A percentile compares a stretch with the other conserved stretches of the same genome.
phyloP scores from a whole-genome alignment of 2,329 filamentous ascomycete species.

The Zymoseptoria tritici region DNA sequence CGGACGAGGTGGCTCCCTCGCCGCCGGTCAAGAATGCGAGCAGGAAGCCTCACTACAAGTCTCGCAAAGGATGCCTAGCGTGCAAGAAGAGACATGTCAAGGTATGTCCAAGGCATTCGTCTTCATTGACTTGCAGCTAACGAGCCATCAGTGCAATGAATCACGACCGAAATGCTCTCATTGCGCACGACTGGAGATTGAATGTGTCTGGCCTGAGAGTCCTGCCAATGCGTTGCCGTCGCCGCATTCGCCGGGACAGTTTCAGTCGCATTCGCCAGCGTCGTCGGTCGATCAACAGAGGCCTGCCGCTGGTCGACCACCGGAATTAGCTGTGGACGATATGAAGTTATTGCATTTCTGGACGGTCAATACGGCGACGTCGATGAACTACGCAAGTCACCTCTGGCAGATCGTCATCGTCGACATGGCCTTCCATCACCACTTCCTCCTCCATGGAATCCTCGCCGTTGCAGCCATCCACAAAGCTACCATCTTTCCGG shows the following conservation, averaged over 20 bases:
- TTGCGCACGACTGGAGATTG: slow-evolving; percentile 14
- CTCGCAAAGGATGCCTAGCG: slow-evolving; percentile 13
- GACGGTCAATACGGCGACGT: slow-evolving; percentile 9
- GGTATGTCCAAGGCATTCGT: too few relatives aligned
- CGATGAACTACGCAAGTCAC: not conserved
- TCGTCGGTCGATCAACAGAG: slow-evolving; percentile 1
- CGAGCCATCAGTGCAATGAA: slow-evolving; percentile 11
- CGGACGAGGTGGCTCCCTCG: not conserved
- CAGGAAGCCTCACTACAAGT: slow-evolving; percentile 17
- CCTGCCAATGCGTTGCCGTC: not conserved
- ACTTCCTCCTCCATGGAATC: slow-evolving; percentile 17
- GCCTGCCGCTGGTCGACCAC: not conserved
- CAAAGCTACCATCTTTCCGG: slow-evolving; percentile 9
- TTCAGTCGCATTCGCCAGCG: slow-evolving; percentile 1
- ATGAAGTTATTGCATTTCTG: slow-evolving; percentile 18
- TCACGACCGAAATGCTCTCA: slow-evolving; percentile 9
- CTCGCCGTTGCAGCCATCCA: slow-evolving; percentile 18
- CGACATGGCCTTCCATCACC: slow-evolving; percentile 15
- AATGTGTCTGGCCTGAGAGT: slow-evolving; percentile 7
- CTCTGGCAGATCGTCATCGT: slow-evolving; percentile 8
- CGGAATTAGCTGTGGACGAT: slow-evolving; percentile 11
- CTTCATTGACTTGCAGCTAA: too few relatives aligned
- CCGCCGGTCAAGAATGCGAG: slow-evolving; percentile 3
- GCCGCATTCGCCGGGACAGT: not conserved
- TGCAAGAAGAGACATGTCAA: slow-evolving; percentile 22